Percentiles rank a stretch among this genome's conserved stretches.
phyloP scores from a whole-genome alignment of 495 filamentous ascomycete genomes.

The Tuber umbilicatum region DNA sequence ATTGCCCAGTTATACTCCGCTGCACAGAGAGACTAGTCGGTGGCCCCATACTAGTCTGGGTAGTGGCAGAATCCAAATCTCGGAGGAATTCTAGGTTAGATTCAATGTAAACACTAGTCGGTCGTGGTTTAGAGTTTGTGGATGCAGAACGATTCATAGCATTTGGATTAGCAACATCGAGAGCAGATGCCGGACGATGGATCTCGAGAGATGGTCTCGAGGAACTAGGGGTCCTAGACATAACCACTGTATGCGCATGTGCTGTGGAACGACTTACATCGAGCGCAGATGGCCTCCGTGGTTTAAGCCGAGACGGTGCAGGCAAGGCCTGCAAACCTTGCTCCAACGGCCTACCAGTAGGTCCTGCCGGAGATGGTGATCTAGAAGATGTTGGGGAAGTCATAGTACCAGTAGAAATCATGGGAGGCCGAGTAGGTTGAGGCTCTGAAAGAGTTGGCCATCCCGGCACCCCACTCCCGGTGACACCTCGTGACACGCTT shows the following conservation, averaged over 20 bases:
- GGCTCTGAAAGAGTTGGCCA: slow-evolving; percentile 40
- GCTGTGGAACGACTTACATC: slow-evolving; percentile 50
- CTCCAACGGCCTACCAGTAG: slow-evolving; percentile 32
- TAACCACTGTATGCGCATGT: slow-evolving; percentile 44
- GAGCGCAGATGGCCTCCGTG: slow-evolving; percentile 44
- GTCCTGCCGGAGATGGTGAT: slow-evolving; percentile 45
- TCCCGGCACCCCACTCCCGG: slow-evolving; percentile 19
- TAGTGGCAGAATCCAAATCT: slow-evolving; percentile 45
- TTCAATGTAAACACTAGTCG: slow-evolving; percentile 70
- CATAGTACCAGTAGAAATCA: slow-evolving; percentile 95
- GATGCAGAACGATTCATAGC: slow-evolving; percentile 56
- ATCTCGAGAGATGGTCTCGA: slow-evolving; percentile 75
- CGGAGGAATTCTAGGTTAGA: slow-evolving; percentile 70
- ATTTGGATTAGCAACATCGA: slow-evolving; percentile 55
- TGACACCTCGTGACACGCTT: slow-evolving; percentile 26
- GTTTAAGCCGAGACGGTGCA: slow-evolving; percentile 22
- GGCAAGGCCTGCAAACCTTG: slow-evolving; percentile 19
- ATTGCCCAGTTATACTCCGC: slow-evolving; percentile 36
- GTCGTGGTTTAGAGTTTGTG: slow-evolving; percentile 57
- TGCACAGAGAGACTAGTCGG: slow-evolving; percentile 25
- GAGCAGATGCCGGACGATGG: slow-evolving; percentile 54
- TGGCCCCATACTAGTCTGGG: slow-evolving; percentile 26
- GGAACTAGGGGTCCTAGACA: slow-evolving; percentile 51
- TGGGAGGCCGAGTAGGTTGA: slow-evolving; percentile 54
- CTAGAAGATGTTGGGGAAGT: slow-evolving; percentile 54